Conservation (phyloP, 176 grass and related monocot species). For the Lolium multiflorum region DNA sequence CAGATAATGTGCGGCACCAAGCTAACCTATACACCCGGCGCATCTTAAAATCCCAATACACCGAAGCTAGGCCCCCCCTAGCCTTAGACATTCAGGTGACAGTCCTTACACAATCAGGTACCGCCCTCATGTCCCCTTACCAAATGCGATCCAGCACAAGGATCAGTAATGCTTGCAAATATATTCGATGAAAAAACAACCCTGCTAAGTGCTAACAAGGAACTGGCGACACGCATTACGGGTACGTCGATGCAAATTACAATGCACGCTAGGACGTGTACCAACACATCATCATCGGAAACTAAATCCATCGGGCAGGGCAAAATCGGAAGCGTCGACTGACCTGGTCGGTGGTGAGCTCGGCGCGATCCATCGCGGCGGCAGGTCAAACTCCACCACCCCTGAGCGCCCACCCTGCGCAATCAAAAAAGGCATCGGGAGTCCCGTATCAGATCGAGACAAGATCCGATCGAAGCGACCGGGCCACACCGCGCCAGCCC, state of each 20-base stretch:
- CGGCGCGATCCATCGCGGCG: conserved; percentile 70
- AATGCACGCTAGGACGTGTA: neutral
- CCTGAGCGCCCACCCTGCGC: conserved; percentile 44
- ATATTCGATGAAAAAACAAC: no score
- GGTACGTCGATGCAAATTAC: no score
- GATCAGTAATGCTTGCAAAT: no score
- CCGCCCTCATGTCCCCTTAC: no score
- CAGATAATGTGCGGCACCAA: neutral
- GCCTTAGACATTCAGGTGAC: no score
- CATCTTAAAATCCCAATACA: neutral
- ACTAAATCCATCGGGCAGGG: neutral
- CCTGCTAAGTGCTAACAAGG: no score
- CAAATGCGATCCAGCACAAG: no score
- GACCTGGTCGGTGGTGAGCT: conserved; percentile 95
- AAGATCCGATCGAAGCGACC: conserved; percentile 42
- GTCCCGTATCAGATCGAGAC: neutral
- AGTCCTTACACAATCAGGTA: no score
- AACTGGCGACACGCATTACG: no score
- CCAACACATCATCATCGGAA: neutral
- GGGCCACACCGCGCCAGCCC: no score
- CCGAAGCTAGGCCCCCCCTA: neutral
- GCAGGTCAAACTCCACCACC: conserved; percentile 19
- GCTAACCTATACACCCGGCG: neutral
- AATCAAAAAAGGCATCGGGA: neutral
- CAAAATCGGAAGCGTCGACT: conserved; percentile 28